Evolutionary conservation across 352 stramenopile species (phyloP), one percentile per base, ranked within the genome.

Genomic region (Globisporangium mamillatum): DNA sequence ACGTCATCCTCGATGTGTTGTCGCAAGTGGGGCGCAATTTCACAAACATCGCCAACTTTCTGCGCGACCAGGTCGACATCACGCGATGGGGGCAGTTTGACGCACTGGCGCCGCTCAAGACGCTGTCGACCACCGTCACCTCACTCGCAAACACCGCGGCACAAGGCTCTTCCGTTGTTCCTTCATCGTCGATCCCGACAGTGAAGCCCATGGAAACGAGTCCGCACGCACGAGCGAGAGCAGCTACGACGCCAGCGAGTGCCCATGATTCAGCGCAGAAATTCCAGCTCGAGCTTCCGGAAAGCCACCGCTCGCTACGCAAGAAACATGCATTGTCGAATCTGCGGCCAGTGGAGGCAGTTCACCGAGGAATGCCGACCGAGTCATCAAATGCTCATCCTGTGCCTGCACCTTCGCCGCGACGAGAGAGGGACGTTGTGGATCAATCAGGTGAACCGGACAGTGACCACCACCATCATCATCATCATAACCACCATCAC

Each of bases 11-110:
- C 12, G 86, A 95, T 63, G 79, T 95, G 25, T 74, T 95, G 4
- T 93, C 86, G 3, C 88, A 95, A 67, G 88, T 94, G 3, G 88
- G 88, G 1, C 82, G 88, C 20, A 94, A 95, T 68, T 95, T 95
- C 64, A 90, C 84, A 59, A 95, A 94, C 75, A 90, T 95, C 24
- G 84, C 81, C 5, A 91, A 88, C 20, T 92, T 95, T 56, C 61
- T 95, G 59, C 84, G 84, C 1, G 88, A 94, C 63, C 84, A 93
- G 20, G 88, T 94, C 36, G 88, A 93, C 55, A 70, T 88, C 34
- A 83, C 75, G 32, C 75, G 86, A 6, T 93, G 82, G 88, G 83
- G 78, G 1, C 68, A 75, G 0, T 91, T 95, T 52, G 87, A 94
- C 46, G 79, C 75, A 0, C 56, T 93, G 6, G 86, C 86, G 2